These are phyloP conservation scores for Candida railenensis DNA, from an alignment of 805 yeast species.

Conservation along the genomic window DNA sequence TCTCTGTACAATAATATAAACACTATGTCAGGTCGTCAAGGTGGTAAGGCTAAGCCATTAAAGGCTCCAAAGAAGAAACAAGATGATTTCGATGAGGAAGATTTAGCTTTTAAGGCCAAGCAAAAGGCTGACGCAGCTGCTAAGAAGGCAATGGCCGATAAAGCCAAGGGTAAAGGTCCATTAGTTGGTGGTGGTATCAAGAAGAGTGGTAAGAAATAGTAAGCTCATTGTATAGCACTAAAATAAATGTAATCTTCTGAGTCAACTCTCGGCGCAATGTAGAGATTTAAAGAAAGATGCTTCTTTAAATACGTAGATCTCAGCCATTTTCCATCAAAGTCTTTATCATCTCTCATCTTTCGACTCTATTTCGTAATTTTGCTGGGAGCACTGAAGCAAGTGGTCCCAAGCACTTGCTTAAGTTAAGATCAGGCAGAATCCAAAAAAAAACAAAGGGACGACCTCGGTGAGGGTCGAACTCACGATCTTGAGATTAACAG, in stretches of 20 bases:
- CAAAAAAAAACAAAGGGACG: conserved; percentile 15
- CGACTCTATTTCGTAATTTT: no score
- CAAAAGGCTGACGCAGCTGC: conserved; percentile 95
- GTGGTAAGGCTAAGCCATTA: conserved; percentile 92
- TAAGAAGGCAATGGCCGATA: conserved; percentile 82
- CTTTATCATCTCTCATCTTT: no score
- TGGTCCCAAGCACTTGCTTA: no score
- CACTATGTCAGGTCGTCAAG: conserved; percentile 91
- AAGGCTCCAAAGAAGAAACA: conserved; percentile 81
- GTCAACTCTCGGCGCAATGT: no score
- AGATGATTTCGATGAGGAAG: conserved; percentile 83
- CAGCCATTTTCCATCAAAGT: no score
- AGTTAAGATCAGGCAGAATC: conserved; percentile 9
- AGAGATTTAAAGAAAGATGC: neutral
- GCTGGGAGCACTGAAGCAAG: no score
- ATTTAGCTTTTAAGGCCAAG: conserved; percentile 85
- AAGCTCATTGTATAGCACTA: neutral
- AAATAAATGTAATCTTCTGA: neutral
- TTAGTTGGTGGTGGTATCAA: conserved; percentile 93
- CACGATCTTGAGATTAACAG: conserved; percentile 30
- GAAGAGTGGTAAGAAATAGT: conserved; percentile 57
- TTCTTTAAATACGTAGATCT: no score
- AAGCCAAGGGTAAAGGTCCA: conserved; percentile 89
- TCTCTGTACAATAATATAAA: neutral
- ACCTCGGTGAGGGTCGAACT: conserved; percentile 18